Base-by-base conservation (phyloP, 345 rosid species). In the Theobroma cacao region DNA sequence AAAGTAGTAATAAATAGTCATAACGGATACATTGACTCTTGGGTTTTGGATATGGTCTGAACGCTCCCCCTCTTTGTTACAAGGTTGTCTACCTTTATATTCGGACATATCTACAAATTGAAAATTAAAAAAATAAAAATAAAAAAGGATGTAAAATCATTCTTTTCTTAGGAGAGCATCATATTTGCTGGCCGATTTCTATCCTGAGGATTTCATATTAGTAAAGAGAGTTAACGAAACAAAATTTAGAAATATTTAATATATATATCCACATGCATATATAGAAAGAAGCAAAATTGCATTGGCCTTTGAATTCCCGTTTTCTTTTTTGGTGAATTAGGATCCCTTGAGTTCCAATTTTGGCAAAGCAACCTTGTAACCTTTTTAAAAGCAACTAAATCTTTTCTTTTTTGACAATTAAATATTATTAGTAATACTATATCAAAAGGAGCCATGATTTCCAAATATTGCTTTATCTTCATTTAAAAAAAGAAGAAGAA, bases 21-120 rank as follows among this genome's bases (percentile, higher is more conserved):
- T 77, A 85, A 87, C 88, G 88, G 86, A 71, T 72, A 70, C 41
- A 20, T 77, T 12, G 26, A 74, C 65, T 77, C 75, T 78, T 69
- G 45, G 70, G 62, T 24, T 22, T 75, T 55, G 9, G 74, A 70
- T 28, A 53, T 53, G 76, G 36, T 55, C 34, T 11, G 2, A 15
- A 45, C 20, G 74, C 53, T 38, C 76, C 62, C 20, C 5, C 1
- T 50, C n/a, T 4, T 53, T 4, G 26, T 10, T n/a, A n/a, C 22
- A 64, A 64, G 45, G 22, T 33, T 34, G 12, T 15, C 18, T 17
- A 14, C 64, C 65, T 3, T 26, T 10, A 22, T 22, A 58, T 22
- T 58, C 62, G 28, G 26, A 52, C 5, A 58, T 18, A 24, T 58
- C 11, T n/a, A 56, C 56, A 20, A 53, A 3, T 48, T 15, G 2